Conservation (phyloP, 2,329 filamentous ascomycete genomes). For the Aspergillus pseudotamarii region DNA sequence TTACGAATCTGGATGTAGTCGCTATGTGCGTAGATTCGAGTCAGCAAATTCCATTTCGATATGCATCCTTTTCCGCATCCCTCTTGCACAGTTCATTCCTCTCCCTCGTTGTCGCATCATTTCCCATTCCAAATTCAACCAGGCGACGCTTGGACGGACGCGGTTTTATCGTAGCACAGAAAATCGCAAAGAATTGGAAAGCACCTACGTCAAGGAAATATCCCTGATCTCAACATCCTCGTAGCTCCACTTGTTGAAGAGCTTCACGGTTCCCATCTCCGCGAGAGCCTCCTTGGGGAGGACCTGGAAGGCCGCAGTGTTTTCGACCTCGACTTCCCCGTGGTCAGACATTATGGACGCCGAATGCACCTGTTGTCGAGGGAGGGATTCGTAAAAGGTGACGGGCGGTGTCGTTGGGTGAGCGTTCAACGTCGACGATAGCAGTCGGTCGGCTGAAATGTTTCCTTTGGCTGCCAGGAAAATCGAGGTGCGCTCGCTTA, state of each 20-base stretch:
- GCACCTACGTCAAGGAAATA: slow-evolving; percentile 96
- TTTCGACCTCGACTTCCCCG: slow-evolving; percentile 92
- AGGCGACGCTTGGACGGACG: neutral
- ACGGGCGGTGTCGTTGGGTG: slow-evolving; percentile 44
- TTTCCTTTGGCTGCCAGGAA: slow-evolving; percentile 37
- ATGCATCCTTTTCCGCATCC: slow-evolving; percentile 14
- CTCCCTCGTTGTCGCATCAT: slow-evolving; percentile 12
- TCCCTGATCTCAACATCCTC: slow-evolving; percentile 99
- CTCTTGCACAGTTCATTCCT: slow-evolving; percentile 7
- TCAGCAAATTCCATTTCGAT: slow-evolving; percentile 32
- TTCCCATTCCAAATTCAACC: slow-evolving; percentile 13
- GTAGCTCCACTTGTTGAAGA: slow-evolving; percentile 98
- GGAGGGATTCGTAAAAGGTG: slow-evolving; percentile 43
- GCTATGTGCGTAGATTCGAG: slow-evolving; percentile 56
- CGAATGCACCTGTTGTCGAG: slow-evolving; percentile 42
- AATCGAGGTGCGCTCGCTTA: slow-evolving; percentile 49
- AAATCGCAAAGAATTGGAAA: slow-evolving; percentile 31
- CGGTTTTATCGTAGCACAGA: slow-evolving; percentile 18
- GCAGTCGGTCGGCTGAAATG: slow-evolving; percentile 41
- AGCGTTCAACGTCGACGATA: slow-evolving; percentile 38
- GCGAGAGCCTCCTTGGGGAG: slow-evolving; percentile 90
- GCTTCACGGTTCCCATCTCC: slow-evolving; percentile 90
- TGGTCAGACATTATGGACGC: slow-evolving; percentile 81
- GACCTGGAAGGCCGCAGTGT: slow-evolving; percentile 69
- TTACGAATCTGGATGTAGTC: slow-evolving; percentile 99